Conservation (phyloP, 2,329 filamentous ascomycete species). For the Botrytis fragariae region DNA sequence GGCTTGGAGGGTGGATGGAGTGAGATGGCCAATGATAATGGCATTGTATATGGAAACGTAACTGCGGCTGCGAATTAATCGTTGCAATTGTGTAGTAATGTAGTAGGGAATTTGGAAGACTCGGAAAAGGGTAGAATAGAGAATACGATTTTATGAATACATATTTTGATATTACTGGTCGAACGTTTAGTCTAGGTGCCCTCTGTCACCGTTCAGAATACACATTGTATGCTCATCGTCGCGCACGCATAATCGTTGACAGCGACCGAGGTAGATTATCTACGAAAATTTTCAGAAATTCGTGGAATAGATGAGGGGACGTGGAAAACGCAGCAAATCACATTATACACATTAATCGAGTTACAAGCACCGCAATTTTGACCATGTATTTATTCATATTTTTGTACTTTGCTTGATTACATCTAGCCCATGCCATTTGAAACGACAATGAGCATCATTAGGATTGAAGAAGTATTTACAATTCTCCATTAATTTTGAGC, state of each 20-base stretch:
- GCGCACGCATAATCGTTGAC: background rate
- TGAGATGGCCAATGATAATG: slow-evolving; percentile 24
- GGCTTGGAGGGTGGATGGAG: slow-evolving; percentile 42
- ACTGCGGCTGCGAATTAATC: background rate
- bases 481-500: background rate
- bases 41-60: slow-evolving; percentile 33
- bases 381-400: background rate
- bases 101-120: background rate
- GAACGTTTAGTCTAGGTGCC: background rate
- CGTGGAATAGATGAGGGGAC: background rate
- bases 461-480: background rate
- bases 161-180: background rate
- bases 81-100: background rate
- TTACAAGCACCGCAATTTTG: background rate
- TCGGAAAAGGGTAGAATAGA: background rate
- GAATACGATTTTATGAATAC: background rate
- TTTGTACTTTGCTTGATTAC: background rate
- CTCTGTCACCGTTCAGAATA: background rate
- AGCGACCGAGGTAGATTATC: background rate
- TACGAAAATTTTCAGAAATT: background rate
- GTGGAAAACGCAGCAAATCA: no score
- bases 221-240: background rate
- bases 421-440: background rate
- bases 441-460: background rate
- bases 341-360: background rate